Percentiles rank a stretch among this genome's conserved stretches.
phyloP scores from a whole-genome alignment of 306 rosid genomes.

The Quercus alba region DNA sequence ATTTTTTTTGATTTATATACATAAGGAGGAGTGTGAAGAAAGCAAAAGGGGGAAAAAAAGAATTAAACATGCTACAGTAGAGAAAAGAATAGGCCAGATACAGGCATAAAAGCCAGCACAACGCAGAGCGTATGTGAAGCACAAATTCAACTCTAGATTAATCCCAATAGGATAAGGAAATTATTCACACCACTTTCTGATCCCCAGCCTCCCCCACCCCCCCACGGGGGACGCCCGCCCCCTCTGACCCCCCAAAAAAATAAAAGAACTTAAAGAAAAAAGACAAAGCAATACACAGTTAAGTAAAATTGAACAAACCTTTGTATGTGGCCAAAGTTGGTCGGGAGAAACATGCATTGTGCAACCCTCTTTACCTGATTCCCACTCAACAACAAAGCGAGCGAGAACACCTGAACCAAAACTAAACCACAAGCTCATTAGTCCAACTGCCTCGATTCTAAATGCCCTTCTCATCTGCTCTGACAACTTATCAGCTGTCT shows the following conservation, averaged over 20 bases:
- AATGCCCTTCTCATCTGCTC: conserved; percentile 90
- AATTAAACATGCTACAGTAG: background rate
- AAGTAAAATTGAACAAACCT: conserved; percentile 48
- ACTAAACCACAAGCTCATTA: conserved; percentile 98
- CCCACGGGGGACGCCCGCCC: too few relatives aligned
- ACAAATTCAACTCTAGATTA: background rate
- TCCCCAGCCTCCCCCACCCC: too few relatives aligned
- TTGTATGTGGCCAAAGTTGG: conserved; percentile 99
- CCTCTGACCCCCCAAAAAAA: background rate
- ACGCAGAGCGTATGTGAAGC: background rate
- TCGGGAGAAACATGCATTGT: conserved; percentile 98
- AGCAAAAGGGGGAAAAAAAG: background rate
- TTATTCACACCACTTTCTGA: conserved; percentile 1
- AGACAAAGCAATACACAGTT: conserved; percentile 12
- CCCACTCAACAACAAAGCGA: conserved; percentile 99
- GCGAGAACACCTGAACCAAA: conserved; percentile 91
- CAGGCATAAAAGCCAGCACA: background rate
- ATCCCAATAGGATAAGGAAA: background rate
- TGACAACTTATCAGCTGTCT: conserved; percentile 73
- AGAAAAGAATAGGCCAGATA: background rate
- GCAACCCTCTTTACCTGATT: conserved; percentile 96
- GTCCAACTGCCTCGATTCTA: conserved; percentile 97
- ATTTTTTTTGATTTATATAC: background rate
- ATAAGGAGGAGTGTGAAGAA: background rate
- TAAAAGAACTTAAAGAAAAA: background rate